phyloP scores from a whole-genome alignment of 2,329 filamentous ascomycete genomes.

The Xylaria sp. region DNA sequence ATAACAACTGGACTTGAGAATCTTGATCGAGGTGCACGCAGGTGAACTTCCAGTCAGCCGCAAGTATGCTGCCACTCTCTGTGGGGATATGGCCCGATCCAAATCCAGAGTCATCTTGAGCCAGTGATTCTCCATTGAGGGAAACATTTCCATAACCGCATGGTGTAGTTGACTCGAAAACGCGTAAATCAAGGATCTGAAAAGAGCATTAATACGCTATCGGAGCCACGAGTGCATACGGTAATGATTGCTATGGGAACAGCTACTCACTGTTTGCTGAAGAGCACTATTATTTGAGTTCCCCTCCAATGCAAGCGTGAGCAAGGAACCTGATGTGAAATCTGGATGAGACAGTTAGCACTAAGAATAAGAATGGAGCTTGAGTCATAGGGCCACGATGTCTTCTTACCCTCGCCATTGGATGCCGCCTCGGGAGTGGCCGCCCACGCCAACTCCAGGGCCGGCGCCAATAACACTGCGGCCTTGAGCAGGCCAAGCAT shows the following conservation, averaged over 20 bases:
- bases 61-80: slow-evolving; percentile 52
- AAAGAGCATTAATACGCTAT: slow-evolving; percentile 26
- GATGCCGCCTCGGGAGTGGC: slow-evolving; percentile 42
- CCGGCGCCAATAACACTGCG: slow-evolving; percentile 51
- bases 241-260: not conserved
- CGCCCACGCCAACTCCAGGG: slow-evolving; percentile 43
- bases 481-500: slow-evolving; percentile 51
- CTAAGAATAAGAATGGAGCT: slow-evolving; percentile 5
- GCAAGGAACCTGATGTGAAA: slow-evolving; percentile 41
- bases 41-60: slow-evolving; percentile 59
- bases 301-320: slow-evolving; percentile 42
- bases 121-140: slow-evolving; percentile 57
- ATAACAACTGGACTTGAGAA: slow-evolving; percentile 56
- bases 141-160: slow-evolving; percentile 60
- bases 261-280: slow-evolving; percentile 42
- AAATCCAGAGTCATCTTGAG: slow-evolving; percentile 52
- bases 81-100: slow-evolving; percentile 56
- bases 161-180: slow-evolving; percentile 56
- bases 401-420: slow-evolving; percentile 35
- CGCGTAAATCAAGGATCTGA: slow-evolving; percentile 54
- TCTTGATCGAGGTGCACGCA: slow-evolving; percentile 56
- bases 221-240: not conserved
- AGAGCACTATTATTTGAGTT: slow-evolving; percentile 34
- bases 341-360: slow-evolving; percentile 28
- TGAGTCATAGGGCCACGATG: slow-evolving; percentile 22